Base-by-base conservation (phyloP, 2,329 filamentous ascomycete genomes). In the Ceratocystis variospora region DNA sequence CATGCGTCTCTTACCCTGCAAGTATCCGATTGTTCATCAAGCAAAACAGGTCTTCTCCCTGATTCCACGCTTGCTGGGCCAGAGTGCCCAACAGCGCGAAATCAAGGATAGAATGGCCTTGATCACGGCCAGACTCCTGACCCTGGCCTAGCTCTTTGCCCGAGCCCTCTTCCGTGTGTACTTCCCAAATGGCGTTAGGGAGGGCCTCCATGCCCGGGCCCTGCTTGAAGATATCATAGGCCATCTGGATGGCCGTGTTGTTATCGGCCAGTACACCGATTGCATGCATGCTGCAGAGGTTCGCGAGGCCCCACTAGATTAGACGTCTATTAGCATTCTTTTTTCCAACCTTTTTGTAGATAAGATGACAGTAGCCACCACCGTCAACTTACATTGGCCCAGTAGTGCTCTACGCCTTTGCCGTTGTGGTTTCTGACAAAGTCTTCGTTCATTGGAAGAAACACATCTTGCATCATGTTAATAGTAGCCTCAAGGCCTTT, bases 401-500 rank as follows among this genome's bases (percentile, higher is more conserved):
- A 50, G 48, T 50, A 50, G 48, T 50, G 48, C 3, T 50, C 48
- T 22, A 50, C n/a, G 17, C 7, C n/a, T 10, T 50, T 19, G 2
- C 48, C 48, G 48, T 50, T 50, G 48, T 19, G 48, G 17, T 50
- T 50, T 10, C 6, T 12, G 19, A 50, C 22, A 25, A 50, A 50
- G 7, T 50, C 48, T 12, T 50, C 48, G 48, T 50, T 50, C 48
- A 50, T n/a, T 19, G 48, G 15, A 2, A 50, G n/a, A 22, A 50
- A 50, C 7, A 79, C 78, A 10, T 76, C 72, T 6, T 77, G 61
- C 70, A 4, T 70, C 71, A 0, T 69, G n/a, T 5, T 50, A 22
- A 22, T 22, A 19, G 48, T 50, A 8, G 48, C 19, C 8, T 50
- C 48, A 12, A 50, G 48, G 8, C 65, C 8, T 74, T 66, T 12